Percentiles rank a stretch among this genome's conserved stretches.
Evolutionary conservation across 495 filamentous ascomycete genomes (phyloP).

Genomic region (Xylaria telfairii): DNA sequence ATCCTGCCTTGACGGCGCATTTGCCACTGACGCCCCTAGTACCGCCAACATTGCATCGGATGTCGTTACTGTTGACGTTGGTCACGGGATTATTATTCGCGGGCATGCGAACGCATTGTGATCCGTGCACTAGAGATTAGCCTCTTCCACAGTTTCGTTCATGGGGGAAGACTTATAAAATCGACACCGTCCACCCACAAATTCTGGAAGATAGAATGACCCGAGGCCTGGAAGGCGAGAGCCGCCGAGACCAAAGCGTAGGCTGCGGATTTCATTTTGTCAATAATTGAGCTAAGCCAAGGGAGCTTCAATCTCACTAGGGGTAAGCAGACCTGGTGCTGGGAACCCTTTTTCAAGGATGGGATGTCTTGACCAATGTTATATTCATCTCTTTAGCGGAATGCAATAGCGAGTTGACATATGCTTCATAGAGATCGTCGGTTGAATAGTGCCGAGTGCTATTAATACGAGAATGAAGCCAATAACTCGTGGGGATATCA

Average conservation of each 20-base stretch:
- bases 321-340: constrained; percentile 12
- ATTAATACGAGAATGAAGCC: constrained; percentile 26
- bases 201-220: constrained; percentile 45
- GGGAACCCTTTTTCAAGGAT: neutral
- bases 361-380: constrained; percentile 7
- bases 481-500: constrained; percentile 31
- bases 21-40: constrained; percentile 31
- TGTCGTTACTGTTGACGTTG: constrained; percentile 47
- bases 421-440: constrained; percentile 31
- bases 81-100: constrained; percentile 48
- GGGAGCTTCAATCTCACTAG: constrained; percentile 1
- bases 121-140: constrained; percentile 31
- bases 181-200: constrained; percentile 49
- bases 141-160: neutral
- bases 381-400: constrained; percentile 12
- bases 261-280: constrained; percentile 42
- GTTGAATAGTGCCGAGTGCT: constrained; percentile 32
- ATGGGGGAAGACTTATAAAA: constrained; percentile 35
- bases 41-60: constrained; percentile 46
- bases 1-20: constrained; percentile 46
- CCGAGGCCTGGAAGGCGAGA: constrained; percentile 40
- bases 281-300: constrained; percentile 24
- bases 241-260: constrained; percentile 35
- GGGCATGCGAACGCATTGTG: constrained; percentile 45
- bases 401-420: constrained; percentile 12